Evolutionary conservation across 1,284 basidiomycete genomes (phyloP).

Genomic region (Cryptococcus depauperatus): DNA sequence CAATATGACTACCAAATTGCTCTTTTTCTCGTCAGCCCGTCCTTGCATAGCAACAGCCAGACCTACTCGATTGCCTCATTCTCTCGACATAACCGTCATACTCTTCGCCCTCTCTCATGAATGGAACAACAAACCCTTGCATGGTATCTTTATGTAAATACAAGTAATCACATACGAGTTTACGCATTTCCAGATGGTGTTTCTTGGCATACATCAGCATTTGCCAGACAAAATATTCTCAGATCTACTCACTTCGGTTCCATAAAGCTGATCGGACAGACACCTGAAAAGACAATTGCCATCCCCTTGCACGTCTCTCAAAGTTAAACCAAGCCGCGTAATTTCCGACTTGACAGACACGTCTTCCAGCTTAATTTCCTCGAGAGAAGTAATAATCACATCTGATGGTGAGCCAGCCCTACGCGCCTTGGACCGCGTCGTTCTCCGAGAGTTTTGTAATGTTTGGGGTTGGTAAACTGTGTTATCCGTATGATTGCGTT

Average conservation of each 20-base stretch:
- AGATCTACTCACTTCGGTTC: slow-evolving; percentile 17
- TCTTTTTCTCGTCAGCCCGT: slow-evolving; percentile 10
- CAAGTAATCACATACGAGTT: slow-evolving; percentile 37
- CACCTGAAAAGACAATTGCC: slow-evolving; percentile 41
- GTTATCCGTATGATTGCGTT: not conserved
- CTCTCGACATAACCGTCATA: slow-evolving; percentile 33
- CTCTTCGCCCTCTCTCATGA: slow-evolving; percentile 30
- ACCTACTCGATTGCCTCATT: slow-evolving; percentile 34
- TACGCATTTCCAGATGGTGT: slow-evolving; percentile 32
- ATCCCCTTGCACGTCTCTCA: slow-evolving; percentile 39
- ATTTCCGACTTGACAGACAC: slow-evolving; percentile 13
- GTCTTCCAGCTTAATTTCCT: slow-evolving; percentile 14
- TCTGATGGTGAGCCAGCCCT: slow-evolving; percentile 13
- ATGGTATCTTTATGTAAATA: slow-evolving; percentile 27
- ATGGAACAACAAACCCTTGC: slow-evolving; percentile 29
- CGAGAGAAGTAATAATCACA: slow-evolving; percentile 11
- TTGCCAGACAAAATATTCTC: not conserved
- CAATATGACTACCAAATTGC: slow-evolving; percentile 37
- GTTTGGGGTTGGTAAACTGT: not conserved
- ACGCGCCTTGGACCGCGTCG: slow-evolving; percentile 12
- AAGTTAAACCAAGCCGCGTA: slow-evolving; percentile 22
- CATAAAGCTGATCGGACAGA: slow-evolving; percentile 37
- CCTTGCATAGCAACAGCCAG: not conserved
- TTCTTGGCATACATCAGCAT: slow-evolving; percentile 9
- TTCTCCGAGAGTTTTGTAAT: slow-evolving; percentile 2